Base-by-base conservation (phyloP, 2,329 filamentous ascomycete species). In the Aureobasidium sp. region DNA sequence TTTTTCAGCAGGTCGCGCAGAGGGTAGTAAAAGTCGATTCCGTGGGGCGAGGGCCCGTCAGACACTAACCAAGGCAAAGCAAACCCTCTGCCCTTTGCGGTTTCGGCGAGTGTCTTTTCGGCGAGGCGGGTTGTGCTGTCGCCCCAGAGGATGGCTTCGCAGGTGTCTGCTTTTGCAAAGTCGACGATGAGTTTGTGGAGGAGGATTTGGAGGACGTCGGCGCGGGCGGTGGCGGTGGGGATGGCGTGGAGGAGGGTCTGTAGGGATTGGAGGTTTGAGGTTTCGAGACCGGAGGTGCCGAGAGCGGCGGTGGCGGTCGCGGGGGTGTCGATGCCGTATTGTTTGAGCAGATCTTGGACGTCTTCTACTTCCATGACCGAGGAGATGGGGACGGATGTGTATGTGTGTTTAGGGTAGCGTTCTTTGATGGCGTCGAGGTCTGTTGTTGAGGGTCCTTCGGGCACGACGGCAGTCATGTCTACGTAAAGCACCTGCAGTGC, bases 41-140 rank as follows among this genome's bases (percentile, higher is more conserved):
- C 83, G 69, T 79, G 80, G 1, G 82, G 80, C 11, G 83, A 82
- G 51, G 79, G 75, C 5, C 91, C 91, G 72, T 97, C 94, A 56
- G 86, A 85, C 17, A 92, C 84, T 67, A 89, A 84, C 86, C 88
- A 93, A 0, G 92, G 90, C 22, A 97, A 77, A 5, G 88, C 85
- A 67, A 88, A 91, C 0, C 93, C 94, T 53, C 93, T 84, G 1
- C 94, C 94, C 75, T 96, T 97, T 27, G 93, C 91, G 2, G 93
- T 91, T 75, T 94, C 90, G 7, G 90, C 82, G 15, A 99, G 83
- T 0, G 91, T 90, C 69, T 90, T 86, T 67, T 93, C 90, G 4
- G 94, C 93, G 34, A 99, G 84, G 17, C 87, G 84, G 5, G 91
- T 97, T 22, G 94, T 96, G 67, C 86, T 95, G 75, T 93, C 87